These are phyloP conservation scores for Tympanopsis confertula DNA, from an alignment of 2,329 filamentous ascomycete genomes.

Conservation along the genomic window DNA sequence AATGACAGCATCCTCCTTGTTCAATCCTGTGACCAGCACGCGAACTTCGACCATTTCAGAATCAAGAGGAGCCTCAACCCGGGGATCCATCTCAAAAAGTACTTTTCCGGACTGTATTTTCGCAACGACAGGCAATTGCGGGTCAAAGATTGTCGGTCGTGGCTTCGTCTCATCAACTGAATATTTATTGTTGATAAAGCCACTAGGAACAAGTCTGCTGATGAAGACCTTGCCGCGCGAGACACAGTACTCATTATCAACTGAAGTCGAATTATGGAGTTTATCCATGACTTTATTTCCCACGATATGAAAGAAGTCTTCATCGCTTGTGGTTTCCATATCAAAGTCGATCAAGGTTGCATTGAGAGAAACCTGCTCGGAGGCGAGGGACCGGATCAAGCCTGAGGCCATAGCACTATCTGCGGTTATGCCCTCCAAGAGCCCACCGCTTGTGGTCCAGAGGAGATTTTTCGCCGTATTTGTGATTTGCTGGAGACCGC, in stretches of 20 bases:
- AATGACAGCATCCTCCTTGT: slow-evolving; percentile 8
- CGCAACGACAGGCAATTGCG: too few species aligned
- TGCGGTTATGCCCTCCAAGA: slow-evolving; percentile 11
- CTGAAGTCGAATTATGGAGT: too few species aligned
- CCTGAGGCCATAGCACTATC: slow-evolving; percentile 13
- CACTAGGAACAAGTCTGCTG: slow-evolving; percentile 10
- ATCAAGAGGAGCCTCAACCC: slow-evolving; percentile 8
- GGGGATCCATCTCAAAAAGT: slow-evolving; percentile 8
- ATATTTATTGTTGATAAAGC: slow-evolving; percentile 9
- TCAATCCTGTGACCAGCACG: slow-evolving; percentile 8
- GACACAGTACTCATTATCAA: slow-evolving; percentile 11
- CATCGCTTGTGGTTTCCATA: too few species aligned
- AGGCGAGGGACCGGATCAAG: too few species aligned
- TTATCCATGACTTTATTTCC: too few species aligned
- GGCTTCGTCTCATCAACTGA: slow-evolving; percentile 4
- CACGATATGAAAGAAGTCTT: too few species aligned
- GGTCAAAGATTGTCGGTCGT: too few species aligned
- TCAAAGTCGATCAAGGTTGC: too few species aligned
- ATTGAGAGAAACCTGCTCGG: too few species aligned
- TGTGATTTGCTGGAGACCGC: slow-evolving; percentile 11
- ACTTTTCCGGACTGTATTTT: slow-evolving; percentile 5
- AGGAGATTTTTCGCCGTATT: slow-evolving; percentile 10
- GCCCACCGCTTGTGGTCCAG: slow-evolving; percentile 14
- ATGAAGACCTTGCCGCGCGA: slow-evolving; percentile 10
- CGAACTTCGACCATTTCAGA: slow-evolving; percentile 9